phyloP scores from a whole-genome alignment of 2,329 filamentous ascomycete genomes.

The Sclerotiophoma versabilis region DNA sequence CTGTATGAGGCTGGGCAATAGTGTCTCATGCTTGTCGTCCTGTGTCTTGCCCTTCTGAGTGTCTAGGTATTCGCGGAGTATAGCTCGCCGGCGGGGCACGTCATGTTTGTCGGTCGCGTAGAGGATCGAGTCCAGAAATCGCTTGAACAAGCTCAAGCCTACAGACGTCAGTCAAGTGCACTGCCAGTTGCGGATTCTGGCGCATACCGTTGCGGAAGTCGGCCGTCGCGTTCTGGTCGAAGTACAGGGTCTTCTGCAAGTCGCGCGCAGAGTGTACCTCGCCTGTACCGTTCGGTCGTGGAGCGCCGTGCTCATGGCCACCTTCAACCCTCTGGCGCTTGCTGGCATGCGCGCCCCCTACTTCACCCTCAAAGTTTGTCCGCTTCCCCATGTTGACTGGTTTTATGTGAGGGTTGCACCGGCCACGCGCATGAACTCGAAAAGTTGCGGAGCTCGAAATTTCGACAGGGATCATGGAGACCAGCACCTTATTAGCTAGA shows the following conservation, averaged over 20 bases:
- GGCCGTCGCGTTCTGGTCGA: slow-evolving; percentile 45
- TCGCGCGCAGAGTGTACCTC: slow-evolving; percentile 46
- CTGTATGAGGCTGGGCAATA: slow-evolving; percentile 81
- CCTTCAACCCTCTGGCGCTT: slow-evolving; percentile 45
- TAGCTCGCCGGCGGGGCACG: slow-evolving; percentile 58
- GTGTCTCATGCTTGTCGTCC: slow-evolving; percentile 66
- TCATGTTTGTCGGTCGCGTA: slow-evolving; percentile 62
- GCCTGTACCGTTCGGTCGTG: slow-evolving; percentile 24
- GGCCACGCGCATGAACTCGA: slow-evolving; percentile 10
- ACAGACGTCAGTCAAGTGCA: slow-evolving; percentile 16
- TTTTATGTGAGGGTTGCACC: slow-evolving; percentile 13
- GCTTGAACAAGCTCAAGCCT: slow-evolving; percentile 74
- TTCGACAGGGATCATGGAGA: slow-evolving; percentile 9
- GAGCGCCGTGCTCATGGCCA: slow-evolving; percentile 34
- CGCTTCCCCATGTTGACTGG: slow-evolving; percentile 41
- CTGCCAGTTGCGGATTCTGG: not conserved
- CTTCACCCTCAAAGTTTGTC: slow-evolving; percentile 41
- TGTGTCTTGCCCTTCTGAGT: slow-evolving; percentile 59
- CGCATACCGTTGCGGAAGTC: slow-evolving; percentile 41
- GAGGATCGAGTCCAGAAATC: slow-evolving; percentile 69
- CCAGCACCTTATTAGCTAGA: not conserved
- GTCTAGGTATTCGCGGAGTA: slow-evolving; percentile 74
- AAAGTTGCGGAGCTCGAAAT: slow-evolving; percentile 13
- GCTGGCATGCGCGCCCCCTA: slow-evolving; percentile 31
- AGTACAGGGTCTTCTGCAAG: slow-evolving; percentile 46